Percentiles rank a stretch among this genome's conserved stretches.
These are phyloP conservation scores for Nakazawaea laoshanensis DNA, from an alignment of 805 yeast genomes.

Conservation along the genomic window DNA sequence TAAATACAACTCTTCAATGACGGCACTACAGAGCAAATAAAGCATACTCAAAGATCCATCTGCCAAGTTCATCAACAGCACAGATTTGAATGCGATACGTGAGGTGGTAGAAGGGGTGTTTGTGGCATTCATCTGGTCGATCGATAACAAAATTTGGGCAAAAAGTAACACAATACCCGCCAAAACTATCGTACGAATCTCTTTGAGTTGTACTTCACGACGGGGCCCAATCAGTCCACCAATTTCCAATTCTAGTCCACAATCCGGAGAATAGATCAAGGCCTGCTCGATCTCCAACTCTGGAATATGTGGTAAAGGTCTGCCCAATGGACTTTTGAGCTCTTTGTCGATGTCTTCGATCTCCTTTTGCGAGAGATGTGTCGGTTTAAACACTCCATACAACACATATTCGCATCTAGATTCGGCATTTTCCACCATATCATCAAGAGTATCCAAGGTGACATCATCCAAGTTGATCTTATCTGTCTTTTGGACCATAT, in stretches of 20 bases:
- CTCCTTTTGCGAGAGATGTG: constrained; percentile 43
- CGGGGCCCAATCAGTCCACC: constrained; percentile 43
- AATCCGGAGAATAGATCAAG: constrained; percentile 79
- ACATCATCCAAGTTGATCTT: constrained; percentile 32
- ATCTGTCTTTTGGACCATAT: constrained; percentile 36
- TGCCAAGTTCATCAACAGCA: constrained; percentile 52
- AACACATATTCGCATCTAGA: constrained; percentile 62
- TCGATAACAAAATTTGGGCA: constrained; percentile 45
- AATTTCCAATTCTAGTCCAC: constrained; percentile 51
- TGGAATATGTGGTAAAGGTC: constrained; percentile 62
- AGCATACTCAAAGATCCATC: constrained; percentile 67
- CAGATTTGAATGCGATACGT: constrained; percentile 60
- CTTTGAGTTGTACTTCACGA: constrained; percentile 33
- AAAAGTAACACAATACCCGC: constrained; percentile 36
- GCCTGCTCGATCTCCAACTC: constrained; percentile 43
- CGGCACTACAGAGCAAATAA: constrained; percentile 48
- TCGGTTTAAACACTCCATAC: constrained; percentile 62
- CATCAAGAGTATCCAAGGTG: constrained; percentile 26
- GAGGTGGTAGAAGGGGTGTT: constrained; percentile 78
- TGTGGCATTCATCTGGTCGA: constrained; percentile 63
- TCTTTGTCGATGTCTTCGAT: constrained; percentile 64
- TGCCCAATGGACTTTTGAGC: constrained; percentile 63
- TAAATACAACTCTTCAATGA: constrained; percentile 49
- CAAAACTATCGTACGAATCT: constrained; percentile 32
- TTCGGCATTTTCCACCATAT: constrained; percentile 21